Evolutionary conservation across 306 rosid genomes (phyloP), one percentile per base, ranked within the genome.

Genomic region (Trifolium pratense): DNA sequence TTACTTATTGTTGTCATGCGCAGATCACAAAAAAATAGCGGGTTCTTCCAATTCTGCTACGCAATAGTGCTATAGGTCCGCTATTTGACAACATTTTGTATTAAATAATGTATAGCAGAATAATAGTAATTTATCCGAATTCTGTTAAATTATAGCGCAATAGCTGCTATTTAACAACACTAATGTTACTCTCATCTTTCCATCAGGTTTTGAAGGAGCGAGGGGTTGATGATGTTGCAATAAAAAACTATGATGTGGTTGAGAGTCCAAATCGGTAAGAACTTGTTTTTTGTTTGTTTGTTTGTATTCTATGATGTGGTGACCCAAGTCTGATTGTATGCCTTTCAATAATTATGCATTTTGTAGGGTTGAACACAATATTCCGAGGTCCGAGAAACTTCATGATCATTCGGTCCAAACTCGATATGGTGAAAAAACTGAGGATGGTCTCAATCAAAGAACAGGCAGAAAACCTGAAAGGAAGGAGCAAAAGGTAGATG

Each of bases 181-280:
- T 15, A 21, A 48, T 48, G 55, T 52, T 52, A 52, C 25, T 7
- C 10, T 15, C 42, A 79, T 69, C 60, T 34, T 81, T 65, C 57
- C 67, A 63, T 65, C 83, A 95, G 99, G 99, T 95, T 69, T 73
- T 95, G 96, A 95, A 91, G 89, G 97, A 85, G 80, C 90, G 99
- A 79, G 96, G 99, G 72, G 12, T 87, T 71, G 97, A 88, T 32
- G 87, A 90, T 69, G 84, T 85, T 77, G 85, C 69, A 21, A 75
- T 80, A 11, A 85, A 81, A 74, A 80, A 71, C 76, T 57, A 72
- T 26, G 98, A 89, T 45, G 75, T 81, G 62, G 80, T 83, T 23
- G 96, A 86, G 74, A 85, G 82, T 75, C 73, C 89, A 55, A 88
- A 88, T 42, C 88, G 85, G 99, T 92, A 86, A 15, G n/a, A 72